Evolutionary conservation across 2,329 filamentous ascomycete species (phyloP).

Genomic region (Phialemonium atrogriseum): DNA sequence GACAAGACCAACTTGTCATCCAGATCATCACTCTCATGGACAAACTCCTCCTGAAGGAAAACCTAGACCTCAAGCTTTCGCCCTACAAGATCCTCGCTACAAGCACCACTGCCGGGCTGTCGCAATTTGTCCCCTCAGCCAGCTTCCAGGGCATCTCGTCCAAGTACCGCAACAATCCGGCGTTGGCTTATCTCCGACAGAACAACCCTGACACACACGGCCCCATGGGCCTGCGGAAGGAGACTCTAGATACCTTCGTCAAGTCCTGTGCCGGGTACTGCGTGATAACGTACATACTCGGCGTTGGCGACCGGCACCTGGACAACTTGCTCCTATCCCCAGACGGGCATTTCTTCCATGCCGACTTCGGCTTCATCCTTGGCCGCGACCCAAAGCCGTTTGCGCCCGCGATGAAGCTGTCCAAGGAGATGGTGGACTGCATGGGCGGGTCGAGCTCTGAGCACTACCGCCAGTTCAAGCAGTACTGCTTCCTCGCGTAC

Average conservation of each 20-base stretch:
- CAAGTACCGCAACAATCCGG: conserved; percentile 68
- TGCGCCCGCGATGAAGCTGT: conserved; percentile 92
- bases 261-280: conserved; percentile 96
- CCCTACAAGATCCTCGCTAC: conserved; percentile 96
- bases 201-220: conserved; percentile 83
- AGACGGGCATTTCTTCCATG: conserved; percentile 93
- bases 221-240: conserved; percentile 79
- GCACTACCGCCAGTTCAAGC: conserved; percentile 83
- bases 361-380: conserved; percentile 96
- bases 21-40: conserved; percentile 98
- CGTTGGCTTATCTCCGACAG: conserved; percentile 74
- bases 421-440: conserved; percentile 96
- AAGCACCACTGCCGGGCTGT: conserved; percentile 78
- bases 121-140: conserved; percentile 86
- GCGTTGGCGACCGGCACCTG: conserved; percentile 89
- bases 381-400: conserved; percentile 96
- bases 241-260: conserved; percentile 90
- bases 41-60: conserved; percentile 87
- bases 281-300: conserved; percentile 95
- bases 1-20: conserved; percentile 94
- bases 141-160: conserved; percentile 74
- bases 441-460: conserved; percentile 82
- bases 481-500: conserved; percentile 94
- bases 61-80: conserved; percentile 87
- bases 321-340: conserved; percentile 91